Evolutionary conservation across 805 yeast species (phyloP), one percentile per base, ranked within the genome.

Genomic region (Nakazawaea populi): DNA sequence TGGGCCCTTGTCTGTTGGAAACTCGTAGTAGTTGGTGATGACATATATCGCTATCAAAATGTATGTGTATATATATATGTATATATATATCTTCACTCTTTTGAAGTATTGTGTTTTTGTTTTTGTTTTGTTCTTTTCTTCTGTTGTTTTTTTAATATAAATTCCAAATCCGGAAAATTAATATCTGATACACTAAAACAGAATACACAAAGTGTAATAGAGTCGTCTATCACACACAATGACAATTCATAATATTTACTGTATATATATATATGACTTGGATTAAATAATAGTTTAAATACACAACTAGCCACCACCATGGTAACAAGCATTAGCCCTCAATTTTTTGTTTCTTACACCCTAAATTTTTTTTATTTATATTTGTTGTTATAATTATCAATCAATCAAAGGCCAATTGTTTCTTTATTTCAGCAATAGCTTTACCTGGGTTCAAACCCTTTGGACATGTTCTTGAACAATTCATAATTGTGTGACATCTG

Each of bases 401-500:
- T 30, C 75, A 84, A 60, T 80, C 89, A 63, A 87, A 79, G 48
- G 97, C 94, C 79, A 94, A 80, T 66, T 83, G 83, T 77, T 89
- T 91, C 81, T 94, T 94, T 72, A 94, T 90, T 73, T 89, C 90
- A 57, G 98, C 98, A 73, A 94, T 94, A 53, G 99, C 98, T 63
- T 69, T 77, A 75, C 98, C 99, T 44, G 99, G 99, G 74, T 94
- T 94, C 76, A 94, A 81, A 97, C 97, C 60, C 84, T 94, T 87
- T 61, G 99, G 99, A 78, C 99, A 94, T 52, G 99, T 94, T 68
- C 82, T 85, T 48, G 99, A 81, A 82, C 99, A 94, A 82, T 94
- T 94, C 97, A 94, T 88, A 67, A 94, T 94, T 54, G 99, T 94
- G 77, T 92, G 99, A 73, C 99, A 94, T 79, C 99, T 86, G 83